Evolutionary conservation across 352 stramenopile species (phyloP), one percentile per base, ranked within the genome.

Genomic region (Phytophthora pisi): DNA sequence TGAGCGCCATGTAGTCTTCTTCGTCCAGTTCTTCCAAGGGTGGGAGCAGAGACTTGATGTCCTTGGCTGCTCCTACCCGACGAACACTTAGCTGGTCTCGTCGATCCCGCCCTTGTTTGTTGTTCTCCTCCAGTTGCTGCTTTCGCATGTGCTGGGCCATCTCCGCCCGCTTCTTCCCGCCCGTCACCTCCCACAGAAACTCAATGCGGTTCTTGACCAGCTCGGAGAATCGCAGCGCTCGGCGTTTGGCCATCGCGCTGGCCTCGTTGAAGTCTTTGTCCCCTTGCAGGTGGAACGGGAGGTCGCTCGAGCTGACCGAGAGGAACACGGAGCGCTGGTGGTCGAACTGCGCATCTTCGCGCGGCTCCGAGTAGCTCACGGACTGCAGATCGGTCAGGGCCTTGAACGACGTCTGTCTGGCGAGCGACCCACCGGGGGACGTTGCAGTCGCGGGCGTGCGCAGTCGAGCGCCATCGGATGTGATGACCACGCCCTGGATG

Each of bases 221-320:
- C 18, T 84, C 69, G 0, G 81, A 84, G 20, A 81, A 82, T 8
- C 78, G 83, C 47, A 94, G 61, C 34, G 74, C 77, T 15, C 78
- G 69, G 8, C 86, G 74, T n/a, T 81, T 77, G 18, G 73, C 75
- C n/a, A 94, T 53, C 6, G 74, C 84, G 28, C 68, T 78, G 4
- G 80, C 82, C 38, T 89, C 81, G 55, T 92, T 87, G 53, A 94
- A 91, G 23, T 86, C 65, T 16, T 67, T 60, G 56, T 90, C 86
- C 10, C 86, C 86, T 31, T 94, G 86, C 8, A 94, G 51, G 38
- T 94, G 85, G 72, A 94, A 94, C 8, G 86, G 86, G 40, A 94
- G 62, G 10, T 81, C 45, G 2, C 73, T 71, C 0, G 57, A 53
- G 9, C 64, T 65, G 1, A 65, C 51, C 6, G 57, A 55, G 8